Percentiles rank a stretch among this genome's conserved stretches.
Evolutionary conservation across 352 stramenopile species (phyloP).

Genomic region (Globisporangium spiculum): DNA sequence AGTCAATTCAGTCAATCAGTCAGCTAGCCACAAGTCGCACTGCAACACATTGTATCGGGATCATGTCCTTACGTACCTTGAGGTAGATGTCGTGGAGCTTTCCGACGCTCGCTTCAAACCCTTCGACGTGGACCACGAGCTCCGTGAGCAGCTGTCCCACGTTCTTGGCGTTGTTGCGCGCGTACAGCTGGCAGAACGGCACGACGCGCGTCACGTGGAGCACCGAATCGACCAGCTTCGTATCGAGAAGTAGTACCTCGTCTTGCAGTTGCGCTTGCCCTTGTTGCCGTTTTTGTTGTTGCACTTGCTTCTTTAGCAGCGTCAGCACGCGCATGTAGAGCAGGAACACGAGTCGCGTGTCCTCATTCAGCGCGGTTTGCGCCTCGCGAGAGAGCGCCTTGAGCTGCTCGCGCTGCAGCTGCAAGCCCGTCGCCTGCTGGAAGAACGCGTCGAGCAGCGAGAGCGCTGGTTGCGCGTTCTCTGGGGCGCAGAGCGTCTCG

Average conservation of each 20-base stretch:
- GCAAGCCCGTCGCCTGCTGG: constrained; percentile 6
- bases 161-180: constrained; percentile 26
- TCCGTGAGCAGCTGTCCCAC: constrained; percentile 30
- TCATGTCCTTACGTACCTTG: constrained; percentile 15
- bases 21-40: neutral
- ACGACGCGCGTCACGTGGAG: constrained; percentile 55
- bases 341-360: constrained; percentile 16
- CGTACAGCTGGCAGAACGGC: constrained; percentile 63
- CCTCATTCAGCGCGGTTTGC: constrained; percentile 6
- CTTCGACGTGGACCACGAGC: constrained; percentile 17
- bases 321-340: constrained; percentile 16
- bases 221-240: constrained; percentile 24
- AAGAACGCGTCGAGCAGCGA: constrained; percentile 15
- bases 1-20: neutral
- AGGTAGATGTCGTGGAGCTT: constrained; percentile 36
- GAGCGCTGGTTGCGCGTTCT: neutral
- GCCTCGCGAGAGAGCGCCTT: constrained; percentile 11
- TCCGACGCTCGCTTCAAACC: constrained; percentile 22
- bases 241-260: neutral
- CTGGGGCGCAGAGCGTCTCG: neutral
- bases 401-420: constrained; percentile 13
- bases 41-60: neutral
- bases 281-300: neutral
- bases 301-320: neutral
- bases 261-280: neutral